Conservation (phyloP, 2,329 filamentous ascomycete genomes). For the Leptoxyphium fumago region DNA sequence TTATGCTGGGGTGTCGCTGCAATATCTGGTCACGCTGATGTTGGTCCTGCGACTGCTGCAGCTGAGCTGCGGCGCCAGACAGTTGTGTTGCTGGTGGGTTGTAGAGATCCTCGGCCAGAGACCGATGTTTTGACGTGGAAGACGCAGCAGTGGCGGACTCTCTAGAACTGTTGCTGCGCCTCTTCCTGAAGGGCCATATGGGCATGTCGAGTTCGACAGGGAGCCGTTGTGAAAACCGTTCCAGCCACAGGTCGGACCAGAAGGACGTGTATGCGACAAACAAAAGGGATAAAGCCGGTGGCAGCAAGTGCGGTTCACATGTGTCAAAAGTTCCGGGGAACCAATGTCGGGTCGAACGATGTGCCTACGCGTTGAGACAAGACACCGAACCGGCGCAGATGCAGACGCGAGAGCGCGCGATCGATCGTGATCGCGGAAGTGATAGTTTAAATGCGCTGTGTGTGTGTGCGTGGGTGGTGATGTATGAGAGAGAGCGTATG, state of each 20-base stretch:
- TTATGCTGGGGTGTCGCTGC: background rate
- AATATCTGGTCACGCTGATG: conserved; percentile 6
- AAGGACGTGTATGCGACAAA: no score
- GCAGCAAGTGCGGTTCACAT: no score
- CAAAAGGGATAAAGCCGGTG: no score
- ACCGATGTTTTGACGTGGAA: conserved; percentile 22
- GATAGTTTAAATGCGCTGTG: no score
- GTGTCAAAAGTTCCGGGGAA: background rate
- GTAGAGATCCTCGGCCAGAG: conserved; percentile 36
- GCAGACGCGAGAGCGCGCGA: no score
- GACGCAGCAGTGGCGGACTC: conserved; percentile 2
- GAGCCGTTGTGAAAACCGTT: no score
- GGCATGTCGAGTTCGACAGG: conserved; percentile 40
- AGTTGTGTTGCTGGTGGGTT: conserved; percentile 9
- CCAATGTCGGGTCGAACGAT: background rate
- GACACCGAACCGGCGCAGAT: no score
- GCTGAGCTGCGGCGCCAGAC: background rate
- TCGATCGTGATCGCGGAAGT: no score
- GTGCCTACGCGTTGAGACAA: no score
- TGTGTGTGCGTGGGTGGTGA: no score
- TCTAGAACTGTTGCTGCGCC: conserved; percentile 35
- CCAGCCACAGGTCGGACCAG: no score
- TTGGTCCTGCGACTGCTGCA: conserved; percentile 6
- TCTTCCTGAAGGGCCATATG: conserved; percentile 71
- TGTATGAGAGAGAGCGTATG: no score